Evolutionary conservation across 352 stramenopile genomes (phyloP), one percentile per base, ranked within the genome.

Genomic region (Globisporangium nunn): DNA sequence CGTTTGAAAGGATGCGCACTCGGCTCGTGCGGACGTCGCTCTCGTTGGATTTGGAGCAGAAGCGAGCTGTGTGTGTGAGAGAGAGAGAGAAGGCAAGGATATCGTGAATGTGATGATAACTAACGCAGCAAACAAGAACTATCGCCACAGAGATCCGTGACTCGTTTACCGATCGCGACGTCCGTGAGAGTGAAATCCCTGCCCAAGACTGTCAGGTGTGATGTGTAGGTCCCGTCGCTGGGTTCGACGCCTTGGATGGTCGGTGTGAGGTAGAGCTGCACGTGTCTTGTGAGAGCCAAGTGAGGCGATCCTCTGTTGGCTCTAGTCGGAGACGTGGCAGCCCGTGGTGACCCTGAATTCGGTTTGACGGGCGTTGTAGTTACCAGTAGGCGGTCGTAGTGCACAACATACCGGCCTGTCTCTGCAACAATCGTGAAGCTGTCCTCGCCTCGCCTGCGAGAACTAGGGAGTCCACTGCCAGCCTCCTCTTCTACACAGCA

Each of bases 141-240:
- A 23, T 23, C 23, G 23, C 23, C 23, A 23, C 23, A 23, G 23
- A 23, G 23, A 23, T 23, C 23, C 31, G 31, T 8, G 8, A 37
- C 8, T 37, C 31, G 31, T 37, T 23, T 71, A 89, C 79, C 75
- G 6, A 78, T 62, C 2, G 71, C 77, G 17, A 75, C 53, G 18
- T 62, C 67, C 8, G 80, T 88, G 40, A 76, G 52, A 0, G 75
- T 83, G 29, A 90, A 88, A 18, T 80, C 68, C 2, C 56, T 58
- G 1, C 80, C 80, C 29, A 85, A 64, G 47, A 88, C 63, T 2
- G 74, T 79, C 14, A 90, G 23, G 10, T 63, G 66, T 6, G 75
- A 86, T 0, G 80, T 90, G 58, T 90, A 88, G 28, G 85, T 55
- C 0, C 80, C 77, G 37, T 90, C 75, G 1, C 71, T 78, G 0